A percentile compares a stretch with the other conserved stretches of the same genome.
phyloP scores from a whole-genome alignment of 495 filamentous ascomycete species.

The Penicillium waksmanii region DNA sequence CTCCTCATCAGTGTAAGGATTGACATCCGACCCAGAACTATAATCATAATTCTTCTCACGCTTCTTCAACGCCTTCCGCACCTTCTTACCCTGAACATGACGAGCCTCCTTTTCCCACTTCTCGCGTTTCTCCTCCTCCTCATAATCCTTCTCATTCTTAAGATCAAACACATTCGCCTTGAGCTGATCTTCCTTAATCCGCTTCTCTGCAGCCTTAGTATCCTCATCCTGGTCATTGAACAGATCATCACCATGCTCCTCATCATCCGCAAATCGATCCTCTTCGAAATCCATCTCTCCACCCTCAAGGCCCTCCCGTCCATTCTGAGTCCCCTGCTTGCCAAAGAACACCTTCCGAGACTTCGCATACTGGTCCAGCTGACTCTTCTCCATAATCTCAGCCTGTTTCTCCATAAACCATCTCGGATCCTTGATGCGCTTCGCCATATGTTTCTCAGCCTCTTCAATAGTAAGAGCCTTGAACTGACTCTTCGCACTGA shows the following conservation, averaged over 20 bases:
- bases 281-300: conserved; percentile 66
- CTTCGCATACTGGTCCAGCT: conserved; percentile 54
- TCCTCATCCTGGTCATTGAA: conserved; percentile 83
- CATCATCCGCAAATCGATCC: conserved; percentile 82
- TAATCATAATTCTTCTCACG: conserved; percentile 85
- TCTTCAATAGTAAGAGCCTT: conserved; percentile 81
- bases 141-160: conserved; percentile 83
- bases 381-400: conserved; percentile 50
- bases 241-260: conserved; percentile 76
- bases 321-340: conserved; percentile 37
- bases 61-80: conserved; percentile 78
- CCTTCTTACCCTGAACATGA: conserved; percentile 71
- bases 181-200: conserved; percentile 85
- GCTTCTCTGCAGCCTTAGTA: conserved; percentile 79
- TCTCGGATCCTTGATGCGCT: conserved; percentile 69
- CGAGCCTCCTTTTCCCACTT: conserved; percentile 68
- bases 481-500: conserved; percentile 80
- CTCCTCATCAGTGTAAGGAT: conserved; percentile 72
- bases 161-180: conserved; percentile 84
- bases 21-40: conserved; percentile 70
- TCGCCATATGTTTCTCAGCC: conserved; percentile 78
- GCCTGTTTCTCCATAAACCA: conserved; percentile 76
- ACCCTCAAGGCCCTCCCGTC: conserved; percentile 56
- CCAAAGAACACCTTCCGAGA: conserved; percentile 49
- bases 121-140: conserved; percentile 73